Evolutionary conservation across 2,329 filamentous ascomycete genomes (phyloP), one percentile per base, ranked within the genome.

Genomic region (Sarocladium strictum): DNA sequence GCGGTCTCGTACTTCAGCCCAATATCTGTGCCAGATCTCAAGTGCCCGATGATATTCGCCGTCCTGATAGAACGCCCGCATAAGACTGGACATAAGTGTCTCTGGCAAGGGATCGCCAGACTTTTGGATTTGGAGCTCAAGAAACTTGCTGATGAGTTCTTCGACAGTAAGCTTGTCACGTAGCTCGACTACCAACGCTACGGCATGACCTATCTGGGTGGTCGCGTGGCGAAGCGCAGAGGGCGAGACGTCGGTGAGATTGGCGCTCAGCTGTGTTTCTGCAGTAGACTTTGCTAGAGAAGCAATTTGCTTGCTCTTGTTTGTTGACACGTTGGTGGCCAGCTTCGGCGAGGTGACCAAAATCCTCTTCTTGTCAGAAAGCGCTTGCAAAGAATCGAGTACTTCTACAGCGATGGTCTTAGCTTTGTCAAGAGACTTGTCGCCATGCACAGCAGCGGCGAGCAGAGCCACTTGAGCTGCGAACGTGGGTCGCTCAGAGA

Each of bases 11-110:
- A 79, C 80, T 57, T 77, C 76, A 4, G 73, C 61, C 55, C 86
- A 76, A 2, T 84, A 78, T 24, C 85, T 67, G 1, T 78, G 60
- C 90, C 90, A 96, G 52, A 81, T 84, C 45, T 78, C 68, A 58
- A 82, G 77, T 19, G 93, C 83, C 53, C 81, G 76, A 4, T 78
- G 72, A 59, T 83, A 79, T 21, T 84, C 76, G 37, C 75, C 69
- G 17, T 84, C 78, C 53, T 76, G 72, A 41, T 83, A 71, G 63
- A 88, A 79, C 1, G 83, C 77, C 21, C 77, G 72, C 86, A 96
- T 92, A 56, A 93, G 69, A 9, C 85, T 78, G 51, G 77, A 76
- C 21, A 89, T 69, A 54, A 92, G 69, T 15, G 72, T 67, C 2
- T 83, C 68, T 0, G 85, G 80, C 15, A 80, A 69, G 1, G 67